phyloP scores from a whole-genome alignment of 805 yeast species.

The Pichia pseudocactophila region DNA sequence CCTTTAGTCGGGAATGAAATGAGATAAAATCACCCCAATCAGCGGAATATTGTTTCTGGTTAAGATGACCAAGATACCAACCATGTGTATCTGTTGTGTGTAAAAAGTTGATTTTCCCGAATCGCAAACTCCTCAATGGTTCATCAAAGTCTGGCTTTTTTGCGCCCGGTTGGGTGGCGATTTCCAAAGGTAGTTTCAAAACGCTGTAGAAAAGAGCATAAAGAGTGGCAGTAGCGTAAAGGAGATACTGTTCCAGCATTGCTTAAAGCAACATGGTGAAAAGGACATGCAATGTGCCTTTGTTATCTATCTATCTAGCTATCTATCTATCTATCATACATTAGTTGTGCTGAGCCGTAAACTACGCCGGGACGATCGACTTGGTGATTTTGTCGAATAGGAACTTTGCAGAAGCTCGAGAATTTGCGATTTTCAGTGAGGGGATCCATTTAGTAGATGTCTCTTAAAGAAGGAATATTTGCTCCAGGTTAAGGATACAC shows the following conservation, averaged over 20 bases:
- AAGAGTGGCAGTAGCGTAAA: neutral
- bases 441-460: neutral
- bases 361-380: too few relatives aligned
- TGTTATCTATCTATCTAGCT: too few relatives aligned
- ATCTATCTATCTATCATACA: too few relatives aligned
- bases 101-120: slow-evolving; percentile 74
- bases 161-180: slow-evolving; percentile 23
- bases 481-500: neutral
- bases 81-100: slow-evolving; percentile 98
- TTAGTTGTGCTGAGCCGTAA: too few relatives aligned
- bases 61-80: slow-evolving; percentile 86
- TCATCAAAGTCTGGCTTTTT: slow-evolving; percentile 29
- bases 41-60: slow-evolving; percentile 67
- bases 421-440: neutral
- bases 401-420: neutral
- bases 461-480: neutral
- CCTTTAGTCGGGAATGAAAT: slow-evolving; percentile 46
- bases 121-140: slow-evolving; percentile 41
- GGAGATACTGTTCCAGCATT: neutral
- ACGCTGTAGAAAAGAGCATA: neutral
- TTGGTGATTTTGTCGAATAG: neutral
- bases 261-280: too few relatives aligned
- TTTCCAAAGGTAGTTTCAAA: neutral
- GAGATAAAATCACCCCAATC: slow-evolving; percentile 91
- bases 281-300: too few relatives aligned